Evolutionary conservation across 129 eudicot genomes (phyloP).

Genomic region (Solidago caesia): DNA sequence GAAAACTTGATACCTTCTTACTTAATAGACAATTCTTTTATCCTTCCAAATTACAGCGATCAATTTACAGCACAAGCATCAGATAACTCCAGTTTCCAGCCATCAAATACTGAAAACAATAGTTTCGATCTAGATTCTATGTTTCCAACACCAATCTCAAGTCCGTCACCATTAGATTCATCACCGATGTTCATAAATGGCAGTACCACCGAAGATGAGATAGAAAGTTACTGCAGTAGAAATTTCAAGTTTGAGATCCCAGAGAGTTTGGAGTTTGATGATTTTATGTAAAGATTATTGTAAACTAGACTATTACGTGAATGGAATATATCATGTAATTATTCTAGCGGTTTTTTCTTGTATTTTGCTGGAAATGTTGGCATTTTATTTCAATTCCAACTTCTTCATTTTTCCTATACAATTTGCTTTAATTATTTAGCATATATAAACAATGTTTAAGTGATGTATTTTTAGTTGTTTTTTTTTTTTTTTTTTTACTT

Average conservation of each 20-base stretch:
- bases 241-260: slow-evolving; percentile 6
- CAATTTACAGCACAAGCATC: slow-evolving; percentile 27
- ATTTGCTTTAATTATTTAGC: no score
- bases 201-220: slow-evolving; percentile 34
- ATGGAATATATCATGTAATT: background rate
- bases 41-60: slow-evolving; percentile 18
- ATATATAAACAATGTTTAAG: no score
- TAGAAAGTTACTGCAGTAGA: background rate
- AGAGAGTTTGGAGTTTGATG: slow-evolving; percentile 10
- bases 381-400: no score
- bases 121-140: slow-evolving; percentile 41
- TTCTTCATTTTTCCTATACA: no score
- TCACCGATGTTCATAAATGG: slow-evolving; percentile 38
- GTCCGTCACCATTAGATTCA: slow-evolving; percentile 40
- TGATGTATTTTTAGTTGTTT: no score
- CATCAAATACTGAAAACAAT: slow-evolving; percentile 29
- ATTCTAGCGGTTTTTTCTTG: background rate
- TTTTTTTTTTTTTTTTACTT: no score
- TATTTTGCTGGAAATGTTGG: no score
- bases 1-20: slow-evolving; percentile 28
- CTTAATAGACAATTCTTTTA: slow-evolving; percentile 11
- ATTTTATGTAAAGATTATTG: slow-evolving; percentile 1
- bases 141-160: slow-evolving; percentile 43
- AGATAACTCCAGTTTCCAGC: slow-evolving; percentile 36
- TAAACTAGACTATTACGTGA: background rate